Base-by-base conservation (phyloP, 345 rosid genomes). In the Pelargonium nanum region DNA sequence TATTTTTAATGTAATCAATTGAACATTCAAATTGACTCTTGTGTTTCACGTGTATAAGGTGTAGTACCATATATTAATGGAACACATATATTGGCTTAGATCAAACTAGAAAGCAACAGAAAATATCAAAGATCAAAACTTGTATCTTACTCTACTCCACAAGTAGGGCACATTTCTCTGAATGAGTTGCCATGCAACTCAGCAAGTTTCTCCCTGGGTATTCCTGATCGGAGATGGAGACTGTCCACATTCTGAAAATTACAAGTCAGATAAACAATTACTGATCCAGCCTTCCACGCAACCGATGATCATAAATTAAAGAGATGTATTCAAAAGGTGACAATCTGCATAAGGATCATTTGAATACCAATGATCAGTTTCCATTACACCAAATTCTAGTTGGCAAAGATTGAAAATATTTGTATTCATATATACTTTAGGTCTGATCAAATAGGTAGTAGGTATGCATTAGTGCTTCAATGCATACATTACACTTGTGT, bases 171-270 rank as follows among this genome's bases (percentile, higher is more conserved):
- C 32, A 30, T 44, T 67, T 74, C 78, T 68, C 69, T 70, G 66
- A 74, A 74, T 19, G 78, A 74, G 48, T 74, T 52, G 20, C 78
- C 78, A 66, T 74, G 78, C 63, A 74, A 64, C 55, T 74, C 78
- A 62, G 78, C 67, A 59, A 74, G 75, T 59, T 74, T 74, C 56
- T 74, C 71, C 63, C 78, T 74, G 24, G 78, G 74, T 19, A 74
- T 74, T 59, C 78, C 78, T 26, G 78, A 74, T 23, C 78, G 71
- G 52, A 74, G 78, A 53, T 74, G 78, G 44, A 74, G 72, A 55
- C 78, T 71, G 55, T 74, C 75, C 34, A 74, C 72, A 67, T 74
- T 74, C 78, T 74, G 63, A 5, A 48, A 55, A 13, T n/a, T 8
- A 26, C 44, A 59, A 54, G 24, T 0, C 5, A 21, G 19, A 50